Conservation (phyloP, 225 moss, liverwort and hornwort species). For the Straminergon stramineum region DNA sequence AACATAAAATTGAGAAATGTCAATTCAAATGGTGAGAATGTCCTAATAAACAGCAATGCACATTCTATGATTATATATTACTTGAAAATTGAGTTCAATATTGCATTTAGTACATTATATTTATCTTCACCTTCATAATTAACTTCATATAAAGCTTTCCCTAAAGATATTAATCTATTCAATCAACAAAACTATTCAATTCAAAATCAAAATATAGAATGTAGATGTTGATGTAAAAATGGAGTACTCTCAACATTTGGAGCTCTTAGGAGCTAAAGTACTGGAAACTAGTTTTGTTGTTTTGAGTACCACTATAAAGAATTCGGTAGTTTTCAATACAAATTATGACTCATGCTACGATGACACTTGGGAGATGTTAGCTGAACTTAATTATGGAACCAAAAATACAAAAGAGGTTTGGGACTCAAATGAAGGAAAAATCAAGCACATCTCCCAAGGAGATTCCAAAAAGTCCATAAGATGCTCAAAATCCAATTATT, state of each 20-base stretch:
- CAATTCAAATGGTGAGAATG: neutral
- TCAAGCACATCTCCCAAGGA: neutral
- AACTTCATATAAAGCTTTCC: neutral
- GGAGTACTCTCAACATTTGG: accelerated
- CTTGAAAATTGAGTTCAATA: neutral
- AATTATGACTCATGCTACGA: accelerated
- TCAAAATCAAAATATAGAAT: neutral
- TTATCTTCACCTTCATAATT: neutral
- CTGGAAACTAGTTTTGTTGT: neutral
- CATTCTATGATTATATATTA: neutral
- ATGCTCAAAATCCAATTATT: neutral
- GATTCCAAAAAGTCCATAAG: neutral
- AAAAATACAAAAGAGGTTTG: neutral
- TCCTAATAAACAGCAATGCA: accelerated
- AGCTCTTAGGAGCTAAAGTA: neutral
- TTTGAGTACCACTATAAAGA: neutral
- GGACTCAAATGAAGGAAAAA: neutral
- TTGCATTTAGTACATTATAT: neutral
- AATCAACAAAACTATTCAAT: neutral
- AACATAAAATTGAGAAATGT: neutral
- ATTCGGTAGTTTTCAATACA: neutral
- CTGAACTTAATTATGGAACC: neutral
- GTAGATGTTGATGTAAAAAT: neutral
- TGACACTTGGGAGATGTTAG: accelerated
- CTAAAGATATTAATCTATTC: neutral